These are phyloP conservation scores for Beauveria caledonica DNA, from an alignment of 2,329 filamentous ascomycete species.

Conservation along the genomic window DNA sequence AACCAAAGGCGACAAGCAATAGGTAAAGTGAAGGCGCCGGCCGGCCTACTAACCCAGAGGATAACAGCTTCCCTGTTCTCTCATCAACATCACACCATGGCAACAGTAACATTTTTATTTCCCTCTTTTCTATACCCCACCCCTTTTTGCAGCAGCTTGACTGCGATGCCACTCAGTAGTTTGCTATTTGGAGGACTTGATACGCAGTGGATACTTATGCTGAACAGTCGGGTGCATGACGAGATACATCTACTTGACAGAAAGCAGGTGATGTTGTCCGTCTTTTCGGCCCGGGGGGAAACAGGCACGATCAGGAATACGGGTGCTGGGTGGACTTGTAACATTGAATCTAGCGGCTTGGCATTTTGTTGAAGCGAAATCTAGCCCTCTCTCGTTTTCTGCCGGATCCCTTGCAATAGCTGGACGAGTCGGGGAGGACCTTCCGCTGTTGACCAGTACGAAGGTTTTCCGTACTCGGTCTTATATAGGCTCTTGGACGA, in stretches of 20 bases:
- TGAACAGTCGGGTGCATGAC: not conserved
- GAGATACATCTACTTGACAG: not conserved
- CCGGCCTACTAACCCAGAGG: slow-evolving; percentile 2
- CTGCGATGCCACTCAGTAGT: not conserved
- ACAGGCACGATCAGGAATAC: not conserved
- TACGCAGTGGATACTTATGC: not conserved
- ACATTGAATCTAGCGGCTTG: slow-evolving; percentile 4
- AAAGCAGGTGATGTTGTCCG: not conserved
- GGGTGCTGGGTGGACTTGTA: slow-evolving; percentile 4
- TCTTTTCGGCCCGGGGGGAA: not conserved
- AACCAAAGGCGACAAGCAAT: not conserved
- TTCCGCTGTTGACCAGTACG: not conserved
- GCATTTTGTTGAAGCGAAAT: not conserved
- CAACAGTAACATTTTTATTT: not conserved
- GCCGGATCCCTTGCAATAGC: not conserved
- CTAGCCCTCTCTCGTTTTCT: not conserved
- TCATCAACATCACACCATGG: not conserved
- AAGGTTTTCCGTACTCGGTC: not conserved
- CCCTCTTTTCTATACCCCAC: not conserved
- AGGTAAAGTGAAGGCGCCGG: slow-evolving; percentile 4
- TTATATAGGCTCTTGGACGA: slow-evolving; percentile 1
- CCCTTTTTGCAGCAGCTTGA: not conserved
- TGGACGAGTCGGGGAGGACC: not conserved
- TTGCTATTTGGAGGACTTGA: not conserved
- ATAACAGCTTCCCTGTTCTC: not conserved